Conservation (phyloP, 768 basidiomycete genomes). For the Tulasnella sp. region DNA sequence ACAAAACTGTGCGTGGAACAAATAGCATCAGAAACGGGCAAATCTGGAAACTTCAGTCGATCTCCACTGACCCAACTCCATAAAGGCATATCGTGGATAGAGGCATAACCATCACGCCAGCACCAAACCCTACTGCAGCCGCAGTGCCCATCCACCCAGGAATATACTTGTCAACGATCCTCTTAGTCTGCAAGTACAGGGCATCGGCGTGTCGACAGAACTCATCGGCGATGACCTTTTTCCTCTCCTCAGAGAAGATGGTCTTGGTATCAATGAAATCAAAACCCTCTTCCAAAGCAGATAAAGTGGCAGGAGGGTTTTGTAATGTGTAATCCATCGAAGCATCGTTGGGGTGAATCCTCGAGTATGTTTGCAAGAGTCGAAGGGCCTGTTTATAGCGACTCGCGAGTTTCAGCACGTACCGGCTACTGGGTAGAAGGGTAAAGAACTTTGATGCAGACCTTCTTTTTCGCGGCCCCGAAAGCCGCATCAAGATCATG, state of each 20-base stretch:
- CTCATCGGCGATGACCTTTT: conserved; percentile 60
- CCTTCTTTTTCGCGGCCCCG: conserved; percentile 83
- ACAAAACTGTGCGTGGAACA: conserved; percentile 41
- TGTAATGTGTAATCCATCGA: conserved; percentile 52
- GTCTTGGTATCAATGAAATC: conserved; percentile 72
- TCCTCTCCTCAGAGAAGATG: conserved; percentile 75
- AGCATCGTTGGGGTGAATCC: conserved; percentile 60
- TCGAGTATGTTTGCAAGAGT: conserved; percentile 78
- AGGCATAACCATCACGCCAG: conserved; percentile 96
- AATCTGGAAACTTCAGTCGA: too few species aligned
- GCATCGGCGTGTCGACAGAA: conserved; percentile 95
- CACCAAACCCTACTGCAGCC: conserved; percentile 82
- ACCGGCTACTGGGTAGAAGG: not conserved
- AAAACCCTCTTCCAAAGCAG: conserved; percentile 42
- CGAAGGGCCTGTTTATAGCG: conserved; percentile 90
- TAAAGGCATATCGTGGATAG: conserved; percentile 66
- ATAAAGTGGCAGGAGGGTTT: conserved; percentile 35
- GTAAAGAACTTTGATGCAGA: too few species aligned
- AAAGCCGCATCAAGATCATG: conserved; percentile 95
- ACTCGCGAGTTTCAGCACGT: not conserved
- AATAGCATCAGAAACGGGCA: too few species aligned
- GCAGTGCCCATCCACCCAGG: conserved; percentile 97
- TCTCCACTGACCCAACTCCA: conserved; percentile 48
- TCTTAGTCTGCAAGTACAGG: conserved; percentile 94
- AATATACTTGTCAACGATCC: conserved; percentile 92